These are phyloP conservation scores for Sugiyamaella mastotermitis DNA, from an alignment of 805 yeast species.

Conservation along the genomic window DNA sequence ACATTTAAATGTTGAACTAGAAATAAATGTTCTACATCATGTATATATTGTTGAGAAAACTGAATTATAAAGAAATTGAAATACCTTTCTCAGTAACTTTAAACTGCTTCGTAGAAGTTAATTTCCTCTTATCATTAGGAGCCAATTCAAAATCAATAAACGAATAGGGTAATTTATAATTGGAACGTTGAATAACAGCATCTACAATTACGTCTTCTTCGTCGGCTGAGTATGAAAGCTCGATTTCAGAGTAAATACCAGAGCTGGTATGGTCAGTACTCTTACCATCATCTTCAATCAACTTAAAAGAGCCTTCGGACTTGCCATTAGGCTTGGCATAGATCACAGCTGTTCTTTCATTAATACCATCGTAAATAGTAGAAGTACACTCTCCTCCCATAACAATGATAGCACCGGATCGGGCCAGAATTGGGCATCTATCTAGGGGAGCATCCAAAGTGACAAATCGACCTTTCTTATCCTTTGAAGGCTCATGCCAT, in stretches of 20 bases:
- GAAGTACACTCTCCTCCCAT: conserved; percentile 8
- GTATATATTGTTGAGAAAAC: too few relatives aligned
- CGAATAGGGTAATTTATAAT: too few relatives aligned
- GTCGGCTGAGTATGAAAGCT: too few relatives aligned
- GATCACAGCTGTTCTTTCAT: conserved; percentile 5
- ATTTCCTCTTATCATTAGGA: too few relatives aligned
- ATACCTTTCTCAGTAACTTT: too few relatives aligned
- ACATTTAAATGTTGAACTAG: too few relatives aligned
- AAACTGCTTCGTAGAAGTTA: too few relatives aligned
- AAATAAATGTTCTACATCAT: too few relatives aligned
- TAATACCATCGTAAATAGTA: conserved; percentile 8
- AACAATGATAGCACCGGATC: conserved; percentile 9
- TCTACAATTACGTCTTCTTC: too few relatives aligned
- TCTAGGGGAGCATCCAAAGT: conserved; percentile 11
- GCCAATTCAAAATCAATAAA: too few relatives aligned
- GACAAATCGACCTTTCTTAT: conserved; percentile 4
- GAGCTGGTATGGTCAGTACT: conserved; percentile 5
- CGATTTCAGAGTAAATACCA: conserved; percentile 6
- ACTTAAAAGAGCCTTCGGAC: conserved; percentile 3
- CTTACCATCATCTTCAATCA: conserved; percentile 13
- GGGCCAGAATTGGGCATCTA: conserved; percentile 6
- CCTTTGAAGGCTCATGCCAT: conserved; percentile 7
- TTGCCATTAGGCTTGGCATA: conserved; percentile 6
- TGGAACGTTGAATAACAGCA: too few relatives aligned
- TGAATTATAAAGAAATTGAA: too few relatives aligned